Base-by-base conservation (phyloP, 23 red algal genomes). In the Rhodosorus marinus region DNA sequence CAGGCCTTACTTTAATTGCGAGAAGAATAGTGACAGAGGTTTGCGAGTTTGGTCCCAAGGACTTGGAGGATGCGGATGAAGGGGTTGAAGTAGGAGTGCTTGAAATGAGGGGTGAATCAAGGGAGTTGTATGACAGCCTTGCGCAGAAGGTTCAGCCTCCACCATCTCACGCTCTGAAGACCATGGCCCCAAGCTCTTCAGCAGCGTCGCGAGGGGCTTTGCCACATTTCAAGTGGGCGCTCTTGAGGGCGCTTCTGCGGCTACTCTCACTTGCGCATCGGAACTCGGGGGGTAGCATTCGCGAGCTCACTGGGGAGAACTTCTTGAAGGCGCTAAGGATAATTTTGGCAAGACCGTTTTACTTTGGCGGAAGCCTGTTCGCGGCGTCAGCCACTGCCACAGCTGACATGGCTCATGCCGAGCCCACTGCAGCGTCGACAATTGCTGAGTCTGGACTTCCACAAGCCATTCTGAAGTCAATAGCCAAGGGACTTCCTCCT, bases 371-470 rank as follows among this genome's bases (percentile, higher is more conserved):
- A 21, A 71, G 66, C 58, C 51, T 88, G 15, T 88, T 88, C 72
- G 50, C 64, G 34, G 62, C 66, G 20, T 70, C 81, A 26, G 81
- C 68, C 31, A 54, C 52, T 5, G 38, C 73, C 22, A 64, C 72
- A 14, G 61, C 81, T 8, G 63, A 77, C 41, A 77, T 88, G 56
- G 81, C 81, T 21, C 81, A 88, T 33, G 64, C 81, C n/a, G 81
- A 88, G 64, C 81, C 81, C 4, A 76, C 69, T 22, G 73, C 69
- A 1, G 78, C 81, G 5, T 28, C 40, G 8, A 55, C 65, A 30
- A 52, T 88, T 20, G 66, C 78, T 2, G 52, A 77, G 20, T 70
- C 69, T 31, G 70, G 81, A 20, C 47, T 88, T 5, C 33, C 59
- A 3, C 17, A 33, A 21, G 67, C 81, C 8, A 33, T 88, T 19